Conservation (phyloP, 306 rosid species). For the Medicago lupulina region DNA sequence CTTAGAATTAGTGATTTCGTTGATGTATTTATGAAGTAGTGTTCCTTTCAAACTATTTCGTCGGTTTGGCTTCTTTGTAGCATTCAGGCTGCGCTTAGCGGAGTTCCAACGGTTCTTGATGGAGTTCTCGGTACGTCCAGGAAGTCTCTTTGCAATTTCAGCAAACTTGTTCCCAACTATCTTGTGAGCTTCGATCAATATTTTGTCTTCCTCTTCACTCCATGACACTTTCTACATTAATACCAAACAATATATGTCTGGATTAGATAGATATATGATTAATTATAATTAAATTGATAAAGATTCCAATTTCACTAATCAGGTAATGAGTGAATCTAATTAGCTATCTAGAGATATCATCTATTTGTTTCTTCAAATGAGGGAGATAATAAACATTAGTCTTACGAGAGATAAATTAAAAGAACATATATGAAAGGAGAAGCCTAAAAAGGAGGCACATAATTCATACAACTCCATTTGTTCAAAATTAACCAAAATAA, state of each 20-base stretch:
- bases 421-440: too few relatives aligned
- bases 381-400: too few relatives aligned
- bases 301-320: neutral
- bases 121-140: constrained; percentile 69
- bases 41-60: constrained; percentile 4
- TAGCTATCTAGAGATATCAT: too few relatives aligned
- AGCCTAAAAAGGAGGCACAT: too few relatives aligned
- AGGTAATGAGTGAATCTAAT: neutral
- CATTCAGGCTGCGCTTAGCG: constrained; percentile 57
- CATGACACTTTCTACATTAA: constrained; percentile 69
- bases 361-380: too few relatives aligned
- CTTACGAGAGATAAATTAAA: too few relatives aligned
- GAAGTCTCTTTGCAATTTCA: constrained; percentile 65
- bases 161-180: constrained; percentile 76
- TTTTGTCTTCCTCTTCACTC: constrained; percentile 69
- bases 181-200: constrained; percentile 64
- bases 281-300: neutral
- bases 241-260: neutral
- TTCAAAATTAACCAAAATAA: too few relatives aligned
- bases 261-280: neutral
- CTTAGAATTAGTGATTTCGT: constrained; percentile 16
- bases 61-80: constrained; percentile 44
- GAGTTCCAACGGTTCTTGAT: constrained; percentile 87
- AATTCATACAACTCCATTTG: too few relatives aligned
- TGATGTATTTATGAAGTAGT: constrained; percentile 57